Conservation (phyloP, 1,284 basidiomycete genomes). For the Mrakiaceae sp. region DNA sequence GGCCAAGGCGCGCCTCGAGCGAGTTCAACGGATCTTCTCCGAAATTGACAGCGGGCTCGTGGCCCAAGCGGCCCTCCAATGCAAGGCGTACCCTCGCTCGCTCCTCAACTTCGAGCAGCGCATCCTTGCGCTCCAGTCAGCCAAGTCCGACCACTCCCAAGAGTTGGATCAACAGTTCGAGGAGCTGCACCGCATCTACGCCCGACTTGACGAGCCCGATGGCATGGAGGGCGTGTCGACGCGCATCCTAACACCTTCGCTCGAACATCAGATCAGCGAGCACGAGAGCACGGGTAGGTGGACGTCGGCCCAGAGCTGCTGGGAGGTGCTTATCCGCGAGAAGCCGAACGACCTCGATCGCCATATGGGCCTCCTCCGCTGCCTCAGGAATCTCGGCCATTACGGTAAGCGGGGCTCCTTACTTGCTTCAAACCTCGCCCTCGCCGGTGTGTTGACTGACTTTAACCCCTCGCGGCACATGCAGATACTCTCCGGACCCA, state of each 20-base stretch:
- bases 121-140: slow-evolving; percentile 39
- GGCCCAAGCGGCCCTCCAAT: slow-evolving; percentile 86
- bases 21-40: slow-evolving; percentile 65
- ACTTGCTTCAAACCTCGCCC: background rate
- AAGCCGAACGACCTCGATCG: slow-evolving; percentile 77
- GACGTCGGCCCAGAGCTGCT: slow-evolving; percentile 98
- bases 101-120: slow-evolving; percentile 90
- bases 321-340: slow-evolving; percentile 93
- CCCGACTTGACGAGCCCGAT: slow-evolving; percentile 92
- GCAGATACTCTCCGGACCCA: slow-evolving; percentile 91
- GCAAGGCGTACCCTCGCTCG: slow-evolving; percentile 86
- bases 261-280: slow-evolving; percentile 95
- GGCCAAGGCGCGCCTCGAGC: slow-evolving; percentile 47
- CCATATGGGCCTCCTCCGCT: slow-evolving; percentile 82
- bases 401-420: slow-evolving; percentile 55
- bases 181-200: slow-evolving; percentile 88
- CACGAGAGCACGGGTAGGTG: slow-evolving; percentile 95
- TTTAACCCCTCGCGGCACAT: background rate
- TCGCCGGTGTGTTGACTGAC: background rate
- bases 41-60: slow-evolving; percentile 80
- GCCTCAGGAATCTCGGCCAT: slow-evolving; percentile 88
- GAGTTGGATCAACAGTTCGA: slow-evolving; percentile 76
- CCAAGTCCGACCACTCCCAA: slow-evolving; percentile 21
- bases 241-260: slow-evolving; percentile 72
- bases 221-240: slow-evolving; percentile 98